A percentile compares a stretch with the other conserved stretches of the same genome.
Evolutionary conservation across 495 filamentous ascomycete genomes (phyloP).

Genomic region (Cenococcum geophilum): DNA sequence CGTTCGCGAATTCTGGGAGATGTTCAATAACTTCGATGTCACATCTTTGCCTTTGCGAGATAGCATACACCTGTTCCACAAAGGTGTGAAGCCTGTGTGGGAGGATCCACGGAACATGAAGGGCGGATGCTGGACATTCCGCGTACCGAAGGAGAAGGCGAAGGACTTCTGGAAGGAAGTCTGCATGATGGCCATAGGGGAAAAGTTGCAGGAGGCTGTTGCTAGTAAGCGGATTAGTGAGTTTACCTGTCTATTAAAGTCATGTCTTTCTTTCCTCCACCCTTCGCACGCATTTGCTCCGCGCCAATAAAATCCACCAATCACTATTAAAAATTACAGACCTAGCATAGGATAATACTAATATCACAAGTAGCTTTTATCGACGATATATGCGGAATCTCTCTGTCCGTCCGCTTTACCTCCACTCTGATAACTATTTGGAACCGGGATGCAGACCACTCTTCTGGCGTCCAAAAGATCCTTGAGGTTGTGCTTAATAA

Average conservation of each 20-base stretch:
- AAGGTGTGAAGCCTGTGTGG: constrained; percentile 80
- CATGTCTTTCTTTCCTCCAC: too few species aligned
- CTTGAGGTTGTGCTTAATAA: constrained; percentile 61
- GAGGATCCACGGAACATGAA: constrained; percentile 77
- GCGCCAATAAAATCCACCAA: too few species aligned
- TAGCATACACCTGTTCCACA: constrained; percentile 82
- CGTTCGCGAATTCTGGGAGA: constrained; percentile 78
- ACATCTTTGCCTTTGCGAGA: constrained; percentile 70
- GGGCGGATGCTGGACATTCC: constrained; percentile 83
- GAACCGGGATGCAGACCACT: constrained; percentile 71
- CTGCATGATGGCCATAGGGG: constrained; percentile 75
- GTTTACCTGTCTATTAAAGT: too few species aligned
- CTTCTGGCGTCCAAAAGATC: constrained; percentile 65
- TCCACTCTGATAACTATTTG: constrained; percentile 76
- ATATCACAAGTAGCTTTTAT: constrained; percentile 43
- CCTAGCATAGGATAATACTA: not conserved
- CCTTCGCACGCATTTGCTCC: too few species aligned
- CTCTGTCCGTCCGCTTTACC: constrained; percentile 66
- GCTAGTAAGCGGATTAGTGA: constrained; percentile 53
- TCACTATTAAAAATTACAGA: too few species aligned
- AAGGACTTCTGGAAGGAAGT: constrained; percentile 75
- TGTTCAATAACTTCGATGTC: constrained; percentile 83
- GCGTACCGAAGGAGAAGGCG: constrained; percentile 66
- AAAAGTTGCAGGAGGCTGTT: constrained; percentile 69
- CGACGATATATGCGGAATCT: constrained; percentile 75